These are phyloP conservation scores for Diospyros kaki DNA, from an alignment of 148 eudicot species.

Conservation along the genomic window DNA sequence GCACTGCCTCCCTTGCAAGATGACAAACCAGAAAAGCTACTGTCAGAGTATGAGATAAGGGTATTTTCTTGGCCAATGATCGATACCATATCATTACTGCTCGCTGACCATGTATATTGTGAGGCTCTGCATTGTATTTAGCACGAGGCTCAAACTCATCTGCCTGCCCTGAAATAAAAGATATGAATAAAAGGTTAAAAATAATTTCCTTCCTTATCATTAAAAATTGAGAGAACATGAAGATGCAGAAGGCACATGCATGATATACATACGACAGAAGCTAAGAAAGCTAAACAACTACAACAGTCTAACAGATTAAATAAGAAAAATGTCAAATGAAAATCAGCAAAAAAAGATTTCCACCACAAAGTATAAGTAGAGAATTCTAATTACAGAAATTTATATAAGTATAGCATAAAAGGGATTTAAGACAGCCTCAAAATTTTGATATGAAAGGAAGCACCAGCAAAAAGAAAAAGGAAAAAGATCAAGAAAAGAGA, in stretches of 20 bases:
- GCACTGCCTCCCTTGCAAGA: slow-evolving; percentile 68
- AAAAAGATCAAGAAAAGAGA: background rate
- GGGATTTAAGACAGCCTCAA: background rate
- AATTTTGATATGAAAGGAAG: background rate
- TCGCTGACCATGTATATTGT: slow-evolving; percentile 52
- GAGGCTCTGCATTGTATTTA: slow-evolving; percentile 45
- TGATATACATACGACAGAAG: no score
- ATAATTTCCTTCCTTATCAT: background rate
- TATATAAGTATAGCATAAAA: background rate
- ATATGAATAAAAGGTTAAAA: background rate
- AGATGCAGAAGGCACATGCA: no score
- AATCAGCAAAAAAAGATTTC: background rate
- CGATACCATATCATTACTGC: slow-evolving; percentile 61
- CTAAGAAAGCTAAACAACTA: background rate
- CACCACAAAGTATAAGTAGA: background rate
- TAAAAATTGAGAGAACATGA: no score
- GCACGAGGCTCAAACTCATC: slow-evolving; percentile 20
- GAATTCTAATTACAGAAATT: background rate
- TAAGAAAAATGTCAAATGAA: background rate
- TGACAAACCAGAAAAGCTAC: slow-evolving; percentile 70
- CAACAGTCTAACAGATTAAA: background rate
- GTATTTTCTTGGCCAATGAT: slow-evolving; percentile 58
- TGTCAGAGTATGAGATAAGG: slow-evolving; percentile 59
- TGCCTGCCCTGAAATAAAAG: slow-evolving; percentile 33
- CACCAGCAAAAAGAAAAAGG: background rate